phyloP scores from a whole-genome alignment of 177 flowering plant genomes.

The Tripterygium wilfordii region DNA sequence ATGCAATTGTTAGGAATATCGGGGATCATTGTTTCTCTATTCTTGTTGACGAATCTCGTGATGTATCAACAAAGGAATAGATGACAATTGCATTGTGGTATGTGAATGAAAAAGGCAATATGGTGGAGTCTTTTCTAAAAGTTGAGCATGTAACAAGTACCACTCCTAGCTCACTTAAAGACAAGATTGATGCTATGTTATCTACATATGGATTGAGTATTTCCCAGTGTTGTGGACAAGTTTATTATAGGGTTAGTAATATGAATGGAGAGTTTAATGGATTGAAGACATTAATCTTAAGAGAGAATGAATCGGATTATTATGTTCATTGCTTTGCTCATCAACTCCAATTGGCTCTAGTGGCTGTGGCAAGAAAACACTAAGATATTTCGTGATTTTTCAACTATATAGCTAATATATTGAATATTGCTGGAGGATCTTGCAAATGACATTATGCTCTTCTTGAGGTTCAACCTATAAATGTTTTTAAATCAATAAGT shows the following conservation, averaged over 20 bases:
- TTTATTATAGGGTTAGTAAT: constrained; percentile 2
- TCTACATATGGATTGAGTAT: background rate
- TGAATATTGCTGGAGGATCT: constrained; percentile 7
- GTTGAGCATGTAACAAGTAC: background rate
- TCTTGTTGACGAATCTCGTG: constrained; percentile 2
- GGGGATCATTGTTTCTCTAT: background rate
- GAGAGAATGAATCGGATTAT: background rate
- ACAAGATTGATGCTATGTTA: background rate
- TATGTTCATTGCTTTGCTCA: constrained; percentile 8
- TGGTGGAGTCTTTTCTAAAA: background rate
- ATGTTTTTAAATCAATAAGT: background rate
- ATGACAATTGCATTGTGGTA: background rate
- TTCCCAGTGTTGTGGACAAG: background rate
- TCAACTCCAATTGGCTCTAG: constrained; percentile 1
- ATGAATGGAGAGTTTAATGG: constrained; percentile 3
- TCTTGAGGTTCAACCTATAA: background rate
- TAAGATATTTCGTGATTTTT: background rate
- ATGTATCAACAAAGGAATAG: constrained; percentile 1
- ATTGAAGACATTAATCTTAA: background rate
- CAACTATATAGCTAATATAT: background rate
- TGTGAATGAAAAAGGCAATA: background rate
- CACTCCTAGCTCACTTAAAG: background rate
- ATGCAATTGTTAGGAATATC: background rate
- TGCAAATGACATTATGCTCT: constrained; percentile 1
- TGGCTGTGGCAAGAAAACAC: background rate